Conservation (phyloP, 2,329 filamentous ascomycete genomes). For the Botrytis aclada region DNA sequence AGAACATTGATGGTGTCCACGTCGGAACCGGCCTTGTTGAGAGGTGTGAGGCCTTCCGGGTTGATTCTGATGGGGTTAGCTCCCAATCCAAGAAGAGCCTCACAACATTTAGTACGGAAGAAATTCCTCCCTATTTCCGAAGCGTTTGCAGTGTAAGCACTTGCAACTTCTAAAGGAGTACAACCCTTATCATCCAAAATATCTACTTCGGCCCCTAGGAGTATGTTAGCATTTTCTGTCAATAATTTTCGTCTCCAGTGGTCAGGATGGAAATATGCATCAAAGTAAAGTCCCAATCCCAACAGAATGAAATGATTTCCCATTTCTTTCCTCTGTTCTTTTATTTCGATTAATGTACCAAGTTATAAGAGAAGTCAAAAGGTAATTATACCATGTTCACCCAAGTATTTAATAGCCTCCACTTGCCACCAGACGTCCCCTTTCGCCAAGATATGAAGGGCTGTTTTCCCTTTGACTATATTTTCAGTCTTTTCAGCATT, state of each 20-base stretch:
- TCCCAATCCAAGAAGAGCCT: slow-evolving; percentile 17
- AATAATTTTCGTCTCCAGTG: too few species aligned
- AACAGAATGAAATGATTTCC: background rate
- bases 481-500: background rate
- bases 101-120: background rate
- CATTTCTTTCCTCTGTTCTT: too few species aligned
- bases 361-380: background rate
- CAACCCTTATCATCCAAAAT: slow-evolving; percentile 19
- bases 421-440: slow-evolving; percentile 24
- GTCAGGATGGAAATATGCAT: too few species aligned
- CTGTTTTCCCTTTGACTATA: background rate
- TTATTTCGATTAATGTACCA: too few species aligned
- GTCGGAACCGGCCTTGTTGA: background rate
- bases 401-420: slow-evolving; percentile 27
- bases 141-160: slow-evolving; percentile 2
- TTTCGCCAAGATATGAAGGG: slow-evolving; percentile 22
- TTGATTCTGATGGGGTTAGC: slow-evolving; percentile 17
- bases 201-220: slow-evolving; percentile 29
- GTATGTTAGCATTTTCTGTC: background rate
- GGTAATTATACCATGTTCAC: slow-evolving; percentile 24
- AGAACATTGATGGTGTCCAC: slow-evolving; percentile 30
- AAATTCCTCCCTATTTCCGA: background rate
- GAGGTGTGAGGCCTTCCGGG: background rate
- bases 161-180: slow-evolving; percentile 24
- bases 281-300: background rate